These are phyloP conservation scores for Pythium rishiriense DNA, from an alignment of 352 stramenopile species.

Conservation along the genomic window DNA sequence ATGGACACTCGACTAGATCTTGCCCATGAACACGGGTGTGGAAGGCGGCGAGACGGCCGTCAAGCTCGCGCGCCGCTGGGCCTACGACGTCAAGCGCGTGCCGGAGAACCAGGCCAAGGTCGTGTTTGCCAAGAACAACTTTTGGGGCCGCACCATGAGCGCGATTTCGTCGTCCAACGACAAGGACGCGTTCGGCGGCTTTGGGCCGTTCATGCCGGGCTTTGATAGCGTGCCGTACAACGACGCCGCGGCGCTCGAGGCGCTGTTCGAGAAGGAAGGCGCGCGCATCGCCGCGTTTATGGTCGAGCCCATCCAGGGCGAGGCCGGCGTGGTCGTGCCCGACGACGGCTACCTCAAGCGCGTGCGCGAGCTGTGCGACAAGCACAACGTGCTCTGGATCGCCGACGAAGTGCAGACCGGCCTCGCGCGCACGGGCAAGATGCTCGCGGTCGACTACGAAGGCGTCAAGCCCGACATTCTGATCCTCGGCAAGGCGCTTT, in stretches of 20 bases:
- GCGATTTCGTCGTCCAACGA: constrained; percentile 96
- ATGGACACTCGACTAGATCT: constrained; percentile 41
- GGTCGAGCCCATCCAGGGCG: constrained; percentile 99
- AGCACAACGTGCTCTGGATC: constrained; percentile 99
- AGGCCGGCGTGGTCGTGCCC: constrained; percentile 98
- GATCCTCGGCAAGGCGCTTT: constrained; percentile 96
- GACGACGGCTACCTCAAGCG: constrained; percentile 95
- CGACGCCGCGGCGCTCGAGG: constrained; percentile 88
- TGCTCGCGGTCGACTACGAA: constrained; percentile 96
- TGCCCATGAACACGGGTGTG: constrained; percentile 99
- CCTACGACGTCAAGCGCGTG: constrained; percentile 98
- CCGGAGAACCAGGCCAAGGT: constrained; percentile 89
- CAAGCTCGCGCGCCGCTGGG: constrained; percentile 96
- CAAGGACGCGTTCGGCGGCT: constrained; percentile 81
- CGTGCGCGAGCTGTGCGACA: constrained; percentile 91
- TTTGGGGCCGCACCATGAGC: constrained; percentile 98
- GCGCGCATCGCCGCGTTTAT: constrained; percentile 97
- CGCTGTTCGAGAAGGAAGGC: constrained; percentile 73
- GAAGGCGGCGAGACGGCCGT: constrained; percentile 98
- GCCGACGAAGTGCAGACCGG: constrained; percentile 99
- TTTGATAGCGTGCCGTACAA: constrained; percentile 95
- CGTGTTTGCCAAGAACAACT: constrained; percentile 98
- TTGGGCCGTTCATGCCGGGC: constrained; percentile 98
- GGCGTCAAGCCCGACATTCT: constrained; percentile 97
- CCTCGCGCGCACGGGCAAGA: constrained; percentile 95